phyloP scores from a whole-genome alignment of 164 flowering plant species.

The Kingdonia uniflora region DNA sequence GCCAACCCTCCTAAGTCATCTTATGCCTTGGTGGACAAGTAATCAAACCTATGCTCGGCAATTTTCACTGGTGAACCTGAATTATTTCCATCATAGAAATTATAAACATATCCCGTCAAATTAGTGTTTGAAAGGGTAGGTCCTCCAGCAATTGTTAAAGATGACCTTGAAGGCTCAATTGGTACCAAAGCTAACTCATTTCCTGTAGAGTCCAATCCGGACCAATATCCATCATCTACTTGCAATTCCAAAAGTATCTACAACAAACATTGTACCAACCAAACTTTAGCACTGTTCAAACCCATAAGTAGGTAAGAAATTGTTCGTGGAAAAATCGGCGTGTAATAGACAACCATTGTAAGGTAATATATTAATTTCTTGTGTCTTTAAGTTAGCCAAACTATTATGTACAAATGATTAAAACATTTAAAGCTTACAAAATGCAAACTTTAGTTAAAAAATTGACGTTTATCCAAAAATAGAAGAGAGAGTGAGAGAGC shows the following conservation, averaged over 20 bases:
- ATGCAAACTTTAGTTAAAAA: too few species aligned
- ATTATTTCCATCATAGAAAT: slow-evolving; percentile 26
- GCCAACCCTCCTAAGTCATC: not conserved
- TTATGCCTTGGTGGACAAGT: slow-evolving; percentile 9
- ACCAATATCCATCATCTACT: slow-evolving; percentile 26
- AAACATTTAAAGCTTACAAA: too few species aligned
- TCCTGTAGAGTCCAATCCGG: slow-evolving; percentile 54
- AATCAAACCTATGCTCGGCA: slow-evolving; percentile 34
- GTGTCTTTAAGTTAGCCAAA: too few species aligned
- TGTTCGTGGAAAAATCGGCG: too few species aligned
- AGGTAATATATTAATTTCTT: too few species aligned
- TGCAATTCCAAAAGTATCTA: slow-evolving; percentile 83
- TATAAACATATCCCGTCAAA: slow-evolving; percentile 34
- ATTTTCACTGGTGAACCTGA: slow-evolving; percentile 27
- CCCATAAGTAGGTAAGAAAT: too few species aligned
- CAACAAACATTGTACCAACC: not conserved
- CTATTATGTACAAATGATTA: too few species aligned
- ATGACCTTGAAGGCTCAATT: slow-evolving; percentile 65
- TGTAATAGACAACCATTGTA: too few species aligned
- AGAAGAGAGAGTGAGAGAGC: too few species aligned
- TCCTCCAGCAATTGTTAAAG: slow-evolving; percentile 68
- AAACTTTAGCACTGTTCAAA: not conserved
- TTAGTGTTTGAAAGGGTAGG: slow-evolving; percentile 63
- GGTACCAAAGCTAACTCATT: slow-evolving; percentile 75
- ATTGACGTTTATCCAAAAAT: too few species aligned